A percentile compares a stretch with the other conserved stretches of the same genome.
Conservation (phyloP, 441 rosid species). For the Erodium texanum region DNA sequence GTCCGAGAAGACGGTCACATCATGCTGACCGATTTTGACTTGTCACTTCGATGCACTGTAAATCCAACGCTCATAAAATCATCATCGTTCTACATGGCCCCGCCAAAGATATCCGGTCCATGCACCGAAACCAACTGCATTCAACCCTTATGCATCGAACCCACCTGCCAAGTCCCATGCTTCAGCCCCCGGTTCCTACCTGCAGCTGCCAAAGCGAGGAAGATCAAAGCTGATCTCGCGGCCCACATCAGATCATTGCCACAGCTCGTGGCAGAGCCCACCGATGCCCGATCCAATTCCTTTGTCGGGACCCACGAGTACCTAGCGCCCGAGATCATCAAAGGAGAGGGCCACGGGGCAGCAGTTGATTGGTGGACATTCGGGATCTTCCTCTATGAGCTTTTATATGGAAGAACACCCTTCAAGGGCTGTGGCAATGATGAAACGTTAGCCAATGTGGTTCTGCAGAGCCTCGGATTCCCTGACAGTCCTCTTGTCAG, state of each 20-base stretch:
- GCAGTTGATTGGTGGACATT: conserved; percentile 81
- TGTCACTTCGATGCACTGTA: conserved; percentile 46
- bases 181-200: conserved; percentile 63
- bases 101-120: conserved; percentile 45
- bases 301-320: conserved; percentile 72
- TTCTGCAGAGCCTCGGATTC: conserved; percentile 46
- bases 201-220: conserved; percentile 42
- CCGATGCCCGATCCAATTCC: conserved; percentile 61
- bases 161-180: conserved; percentile 65
- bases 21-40: conserved; percentile 76
- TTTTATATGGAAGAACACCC: conserved; percentile 59
- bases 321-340: conserved; percentile 69
- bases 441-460: conserved; percentile 55
- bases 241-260: conserved; percentile 50
- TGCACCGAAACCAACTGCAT: conserved; percentile 63
- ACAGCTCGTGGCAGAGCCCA: conserved; percentile 71
- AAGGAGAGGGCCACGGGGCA: conserved; percentile 67
- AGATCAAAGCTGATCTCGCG: conserved; percentile 43
- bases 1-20: conserved; percentile 80
- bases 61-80: conserved; percentile 42
- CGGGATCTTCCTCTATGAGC: conserved; percentile 60
- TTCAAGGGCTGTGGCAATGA: conserved; percentile 62
- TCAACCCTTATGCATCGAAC: conserved; percentile 66
- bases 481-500: conserved; percentile 45
- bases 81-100: conserved; percentile 34